A percentile compares a stretch with the other conserved stretches of the same genome.
Conservation (phyloP, 768 basidiomycete species). For the Scleroderma bovista region DNA sequence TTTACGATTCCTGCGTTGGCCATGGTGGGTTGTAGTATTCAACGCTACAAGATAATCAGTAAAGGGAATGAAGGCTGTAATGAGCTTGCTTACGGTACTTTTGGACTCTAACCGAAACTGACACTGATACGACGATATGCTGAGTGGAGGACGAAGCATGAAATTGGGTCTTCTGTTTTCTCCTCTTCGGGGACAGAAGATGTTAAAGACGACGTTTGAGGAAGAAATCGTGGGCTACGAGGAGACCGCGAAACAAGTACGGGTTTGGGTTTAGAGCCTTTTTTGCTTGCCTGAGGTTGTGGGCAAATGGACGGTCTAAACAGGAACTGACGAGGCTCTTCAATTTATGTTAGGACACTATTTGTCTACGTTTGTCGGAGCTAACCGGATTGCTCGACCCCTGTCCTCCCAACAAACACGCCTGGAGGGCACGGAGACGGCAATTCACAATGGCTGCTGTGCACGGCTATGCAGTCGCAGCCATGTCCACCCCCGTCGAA, state of each 20-base stretch:
- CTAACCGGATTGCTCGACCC: conserved; percentile 6
- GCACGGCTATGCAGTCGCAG: too few relatives aligned
- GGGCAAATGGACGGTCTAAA: not conserved
- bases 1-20: conserved; percentile 78
- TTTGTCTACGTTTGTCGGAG: conserved; percentile 18
- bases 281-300: not conserved
- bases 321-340: not conserved
- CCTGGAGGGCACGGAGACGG: too few relatives aligned
- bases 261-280: conserved; percentile 6
- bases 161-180: conserved; percentile 41
- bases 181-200: conserved; percentile 29
- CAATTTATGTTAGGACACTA: conserved; percentile 23
- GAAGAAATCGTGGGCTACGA: conserved; percentile 25
- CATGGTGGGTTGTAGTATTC: conserved; percentile 66
- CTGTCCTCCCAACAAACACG: too few relatives aligned
- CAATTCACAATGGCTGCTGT: too few relatives aligned
- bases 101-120: conserved; percentile 45
- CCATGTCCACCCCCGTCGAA: too few relatives aligned
- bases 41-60: conserved; percentile 42
- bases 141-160: conserved; percentile 90
- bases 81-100: conserved; percentile 42
- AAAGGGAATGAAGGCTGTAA: not conserved
- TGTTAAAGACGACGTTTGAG: conserved; percentile 11
- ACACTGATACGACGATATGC: conserved; percentile 62
- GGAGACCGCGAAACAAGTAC: not conserved